These are phyloP conservation scores for Haplosporangium sp. DNA, from an alignment of 371 early-diverging fungal species.

Conservation along the genomic window DNA sequence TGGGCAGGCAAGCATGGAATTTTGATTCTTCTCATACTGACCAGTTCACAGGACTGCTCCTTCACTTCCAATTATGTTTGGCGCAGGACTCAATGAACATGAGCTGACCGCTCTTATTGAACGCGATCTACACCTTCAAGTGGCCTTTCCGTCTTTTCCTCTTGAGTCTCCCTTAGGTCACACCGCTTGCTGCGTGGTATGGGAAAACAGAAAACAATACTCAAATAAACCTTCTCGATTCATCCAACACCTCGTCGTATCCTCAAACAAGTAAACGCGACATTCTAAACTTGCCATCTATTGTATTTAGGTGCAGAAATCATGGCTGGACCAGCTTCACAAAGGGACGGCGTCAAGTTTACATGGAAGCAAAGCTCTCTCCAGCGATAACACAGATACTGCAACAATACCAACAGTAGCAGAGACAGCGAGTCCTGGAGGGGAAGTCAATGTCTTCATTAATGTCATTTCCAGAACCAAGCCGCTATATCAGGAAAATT, in stretches of 20 bases:
- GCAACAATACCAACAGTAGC: not conserved
- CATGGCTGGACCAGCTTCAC: slow-evolving; percentile 49
- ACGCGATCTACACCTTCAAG: slow-evolving; percentile 66
- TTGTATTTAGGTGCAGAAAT: slow-evolving; percentile 29
- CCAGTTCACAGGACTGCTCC: not conserved
- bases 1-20: not conserved
- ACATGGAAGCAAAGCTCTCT: not conserved
- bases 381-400: not conserved
- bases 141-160: slow-evolving; percentile 73
- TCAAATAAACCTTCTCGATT: not conserved
- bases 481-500: slow-evolving; percentile 28
- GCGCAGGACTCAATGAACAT: slow-evolving; percentile 37
- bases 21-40: not conserved
- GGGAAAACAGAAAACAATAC: not conserved
- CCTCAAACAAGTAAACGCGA: too few relatives aligned
- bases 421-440: slow-evolving; percentile 10
- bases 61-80: slow-evolving; percentile 36
- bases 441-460: slow-evolving; percentile 51
- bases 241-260: not conserved
- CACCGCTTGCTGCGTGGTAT: slow-evolving; percentile 74
- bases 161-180: slow-evolving; percentile 63
- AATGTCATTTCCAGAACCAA: slow-evolving; percentile 47
- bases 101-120: slow-evolving; percentile 58
- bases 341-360: slow-evolving; percentile 35
- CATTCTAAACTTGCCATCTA: not conserved